These are phyloP conservation scores for Moricandia arvensis DNA, from an alignment of 345 rosid species.

Conservation along the genomic window DNA sequence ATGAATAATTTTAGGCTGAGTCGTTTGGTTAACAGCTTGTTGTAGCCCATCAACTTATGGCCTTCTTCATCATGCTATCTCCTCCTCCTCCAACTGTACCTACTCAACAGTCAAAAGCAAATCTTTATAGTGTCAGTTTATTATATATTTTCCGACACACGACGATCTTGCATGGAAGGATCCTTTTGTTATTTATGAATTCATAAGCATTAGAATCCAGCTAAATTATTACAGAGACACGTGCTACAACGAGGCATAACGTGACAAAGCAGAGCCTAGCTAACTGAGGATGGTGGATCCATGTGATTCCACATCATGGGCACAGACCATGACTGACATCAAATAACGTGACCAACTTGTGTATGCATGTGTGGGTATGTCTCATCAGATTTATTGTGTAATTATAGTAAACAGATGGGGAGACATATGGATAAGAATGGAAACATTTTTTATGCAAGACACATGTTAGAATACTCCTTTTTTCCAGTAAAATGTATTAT, in stretches of 20 bases:
- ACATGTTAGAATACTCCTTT: neutral
- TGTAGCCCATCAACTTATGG: constrained; percentile 5
- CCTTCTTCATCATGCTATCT: constrained; percentile 18
- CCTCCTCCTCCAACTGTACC: constrained; percentile 25
- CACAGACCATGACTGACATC: constrained; percentile 33
- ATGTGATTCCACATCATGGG: constrained; percentile 31
- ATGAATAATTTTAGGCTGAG: constrained; percentile 16
- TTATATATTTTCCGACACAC: constrained; percentile 26
- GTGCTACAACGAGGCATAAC: constrained; percentile 49
- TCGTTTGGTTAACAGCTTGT: constrained; percentile 23
- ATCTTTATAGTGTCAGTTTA: constrained; percentile 10
- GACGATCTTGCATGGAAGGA: constrained; percentile 34
- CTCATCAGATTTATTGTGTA: constrained; percentile 12
- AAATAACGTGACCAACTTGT: constrained; percentile 38
- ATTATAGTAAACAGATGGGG: neutral
- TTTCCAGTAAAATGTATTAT: constrained; percentile 14
- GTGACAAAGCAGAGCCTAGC: constrained; percentile 37
- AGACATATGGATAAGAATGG: neutral
- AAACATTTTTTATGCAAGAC: neutral
- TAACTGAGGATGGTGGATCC: constrained; percentile 37
- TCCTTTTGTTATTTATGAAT: constrained; percentile 5
- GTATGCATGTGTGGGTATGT: constrained; percentile 28
- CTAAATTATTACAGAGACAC: constrained; percentile 31
- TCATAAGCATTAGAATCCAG: constrained; percentile 20
- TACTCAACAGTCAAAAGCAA: constrained; percentile 26